Evolutionary conservation across 257 asterid species (phyloP), one percentile per base, ranked within the genome.

Genomic region (Primulina eburnea): DNA sequence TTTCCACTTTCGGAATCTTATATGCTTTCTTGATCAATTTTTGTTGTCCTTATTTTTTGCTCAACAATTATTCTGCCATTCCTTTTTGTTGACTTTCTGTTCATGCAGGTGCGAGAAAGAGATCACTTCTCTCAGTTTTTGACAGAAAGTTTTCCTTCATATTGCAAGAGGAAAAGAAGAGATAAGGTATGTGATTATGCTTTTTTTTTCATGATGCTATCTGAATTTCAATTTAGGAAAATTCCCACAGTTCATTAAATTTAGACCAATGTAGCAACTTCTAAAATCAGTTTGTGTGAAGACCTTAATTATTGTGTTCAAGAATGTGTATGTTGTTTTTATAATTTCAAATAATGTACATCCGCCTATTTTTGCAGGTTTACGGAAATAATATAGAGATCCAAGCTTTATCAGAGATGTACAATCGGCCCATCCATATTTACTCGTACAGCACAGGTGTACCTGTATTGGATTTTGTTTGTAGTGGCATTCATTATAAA

Each of bases 161-260:
- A 94, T 64, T 94, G 99, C 77, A 94, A 91, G 92, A 88, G 99
- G 82, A 94, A 94, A 78, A 85, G 97, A 79, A 85, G 97, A 76
- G 97, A 94, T 73, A 91, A 89, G 97, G 97, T 89, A 80, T 55
- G 34, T 69, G 9, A 4, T 34, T 52, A 32, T 61, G 7, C 60
- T 8, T 4, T 76, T 50, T 37, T 43, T 64, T 37, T 30, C 18
- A n/a, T 4, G 75, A 50, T 60, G 63, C 33, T 60, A n/a, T 37
- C 61, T 7, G 65, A 16, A 20, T 24, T 40, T 61, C 29, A 20
- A 53, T 6, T 34, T 34, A 34, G 9, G 8, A 34, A 34, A 34
- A 34, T 34, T 34, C 38, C 7, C 38, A 1, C 26, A 1, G 26
- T 24, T 24, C 26, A 21, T 21, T 21, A 21, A 21, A 21, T 21